A percentile compares a stretch with the other conserved stretches of the same genome.
These are phyloP conservation scores for Cochlearia excelsa DNA, from an alignment of 345 rosid species.

Conservation along the genomic window DNA sequence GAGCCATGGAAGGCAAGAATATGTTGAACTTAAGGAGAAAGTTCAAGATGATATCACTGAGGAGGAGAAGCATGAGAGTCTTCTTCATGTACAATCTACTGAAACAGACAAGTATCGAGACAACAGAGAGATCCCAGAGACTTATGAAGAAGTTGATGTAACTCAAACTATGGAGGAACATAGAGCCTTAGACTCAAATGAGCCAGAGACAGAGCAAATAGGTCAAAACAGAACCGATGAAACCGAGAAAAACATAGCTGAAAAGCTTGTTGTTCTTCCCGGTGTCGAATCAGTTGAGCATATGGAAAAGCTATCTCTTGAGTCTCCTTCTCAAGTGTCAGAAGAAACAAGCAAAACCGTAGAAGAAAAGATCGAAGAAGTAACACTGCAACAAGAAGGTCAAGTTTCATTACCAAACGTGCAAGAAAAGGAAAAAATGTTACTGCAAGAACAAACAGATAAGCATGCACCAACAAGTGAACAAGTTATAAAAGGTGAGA, in stretches of 20 bases:
- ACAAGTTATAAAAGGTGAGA: slow-evolving; percentile 17
- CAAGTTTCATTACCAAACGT: not conserved
- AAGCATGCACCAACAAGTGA: slow-evolving; percentile 18
- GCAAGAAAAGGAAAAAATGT: too few species aligned
- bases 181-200: slow-evolving; percentile 5
- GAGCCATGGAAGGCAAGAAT: slow-evolving; percentile 15
- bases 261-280: not conserved
- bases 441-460: too few species aligned
- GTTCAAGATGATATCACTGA: not conserved
- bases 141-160: not conserved
- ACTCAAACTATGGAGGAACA: slow-evolving; percentile 10
- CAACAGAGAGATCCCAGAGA: not conserved
- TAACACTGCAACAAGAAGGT: slow-evolving; percentile 7
- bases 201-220: slow-evolving; percentile 2
- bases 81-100: slow-evolving; percentile 6
- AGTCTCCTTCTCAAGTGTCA: slow-evolving; percentile 13
- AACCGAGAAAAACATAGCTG: not conserved
- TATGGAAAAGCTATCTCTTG: slow-evolving; percentile 7
- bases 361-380: slow-evolving; percentile 22
- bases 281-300: slow-evolving; percentile 2
- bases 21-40: not conserved
- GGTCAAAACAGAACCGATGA: slow-evolving; percentile 9
- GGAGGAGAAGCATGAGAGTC: slow-evolving; percentile 5
- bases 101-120: slow-evolving; percentile 7
- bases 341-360: slow-evolving; percentile 23